A percentile compares a stretch with the other conserved stretches of the same genome.
phyloP scores from a whole-genome alignment of 345 rosid genomes.

The Atalantia buxifolia region DNA sequence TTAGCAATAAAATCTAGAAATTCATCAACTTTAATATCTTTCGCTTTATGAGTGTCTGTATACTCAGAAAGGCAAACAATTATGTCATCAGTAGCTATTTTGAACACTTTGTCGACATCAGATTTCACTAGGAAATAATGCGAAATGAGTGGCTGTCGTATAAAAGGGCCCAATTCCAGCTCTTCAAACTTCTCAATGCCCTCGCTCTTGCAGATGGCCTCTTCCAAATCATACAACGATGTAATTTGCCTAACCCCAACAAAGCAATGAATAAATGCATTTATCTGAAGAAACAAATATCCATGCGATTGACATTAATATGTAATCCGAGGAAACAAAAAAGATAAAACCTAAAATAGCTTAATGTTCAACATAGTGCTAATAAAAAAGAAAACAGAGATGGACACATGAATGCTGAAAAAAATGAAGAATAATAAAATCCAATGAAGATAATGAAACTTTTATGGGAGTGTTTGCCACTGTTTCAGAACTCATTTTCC shows the following conservation, averaged over 20 bases:
- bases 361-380: background rate
- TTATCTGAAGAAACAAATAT: slow-evolving; percentile 42
- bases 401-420: background rate
- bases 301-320: background rate
- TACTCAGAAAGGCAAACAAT: slow-evolving; percentile 48
- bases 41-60: slow-evolving; percentile 28
- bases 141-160: slow-evolving; percentile 60
- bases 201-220: slow-evolving; percentile 66
- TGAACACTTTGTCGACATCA: slow-evolving; percentile 38
- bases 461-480: background rate
- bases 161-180: slow-evolving; percentile 73
- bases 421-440: background rate
- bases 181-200: slow-evolving; percentile 60
- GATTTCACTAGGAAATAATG: slow-evolving; percentile 54
- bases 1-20: slow-evolving; percentile 68
- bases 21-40: slow-evolving; percentile 44
- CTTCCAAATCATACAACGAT: slow-evolving; percentile 74
- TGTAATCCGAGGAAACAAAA: background rate
- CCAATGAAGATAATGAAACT: background rate
- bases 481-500: background rate
- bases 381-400: background rate
- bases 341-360: background rate
- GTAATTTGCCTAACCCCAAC: slow-evolving; percentile 63
- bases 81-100: slow-evolving; percentile 65
- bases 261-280: slow-evolving; percentile 87